Evolutionary conservation across 2,329 filamentous ascomycete species (phyloP).

Genomic region (Xylaria sp.): DNA sequence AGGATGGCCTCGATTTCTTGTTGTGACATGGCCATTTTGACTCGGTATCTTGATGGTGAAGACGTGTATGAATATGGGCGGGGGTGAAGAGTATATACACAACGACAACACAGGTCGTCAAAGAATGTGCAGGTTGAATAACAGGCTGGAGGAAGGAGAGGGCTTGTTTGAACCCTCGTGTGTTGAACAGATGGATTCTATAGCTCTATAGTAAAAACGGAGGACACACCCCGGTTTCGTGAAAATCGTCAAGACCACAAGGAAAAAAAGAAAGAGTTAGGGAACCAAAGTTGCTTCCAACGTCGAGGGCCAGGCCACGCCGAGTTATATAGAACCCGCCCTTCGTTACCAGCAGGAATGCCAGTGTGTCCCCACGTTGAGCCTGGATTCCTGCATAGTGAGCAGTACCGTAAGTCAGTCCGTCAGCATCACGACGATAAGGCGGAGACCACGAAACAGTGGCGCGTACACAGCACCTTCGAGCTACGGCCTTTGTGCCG

Average conservation of each 20-base stretch:
- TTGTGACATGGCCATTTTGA: constrained; percentile 39
- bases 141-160: constrained; percentile 33
- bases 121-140: constrained; percentile 38
- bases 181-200: constrained; percentile 41
- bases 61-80: constrained; percentile 22
- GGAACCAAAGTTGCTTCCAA: constrained; percentile 20
- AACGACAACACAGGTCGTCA: constrained; percentile 30
- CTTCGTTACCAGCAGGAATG: constrained; percentile 10
- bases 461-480: constrained; percentile 21
- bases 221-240: constrained; percentile 34
- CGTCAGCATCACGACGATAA: constrained; percentile 38
- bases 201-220: constrained; percentile 35
- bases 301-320: constrained; percentile 8
- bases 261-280: constrained; percentile 31
- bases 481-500: constrained; percentile 19
- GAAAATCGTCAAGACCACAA: constrained; percentile 42
- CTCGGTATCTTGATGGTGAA: constrained; percentile 19
- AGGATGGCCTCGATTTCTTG: constrained; percentile 44
- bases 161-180: constrained; percentile 38
- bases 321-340: constrained; percentile 38
- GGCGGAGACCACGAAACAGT: constrained; percentile 33
- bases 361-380: constrained; percentile 35
- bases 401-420: constrained; percentile 31
- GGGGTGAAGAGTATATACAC: constrained; percentile 28
- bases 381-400: constrained; percentile 34